Percentiles rank a stretch among this genome's conserved stretches.
Evolutionary conservation across 2,329 filamentous ascomycete species (phyloP).

Genomic region (Verticillium albo-atrum): DNA sequence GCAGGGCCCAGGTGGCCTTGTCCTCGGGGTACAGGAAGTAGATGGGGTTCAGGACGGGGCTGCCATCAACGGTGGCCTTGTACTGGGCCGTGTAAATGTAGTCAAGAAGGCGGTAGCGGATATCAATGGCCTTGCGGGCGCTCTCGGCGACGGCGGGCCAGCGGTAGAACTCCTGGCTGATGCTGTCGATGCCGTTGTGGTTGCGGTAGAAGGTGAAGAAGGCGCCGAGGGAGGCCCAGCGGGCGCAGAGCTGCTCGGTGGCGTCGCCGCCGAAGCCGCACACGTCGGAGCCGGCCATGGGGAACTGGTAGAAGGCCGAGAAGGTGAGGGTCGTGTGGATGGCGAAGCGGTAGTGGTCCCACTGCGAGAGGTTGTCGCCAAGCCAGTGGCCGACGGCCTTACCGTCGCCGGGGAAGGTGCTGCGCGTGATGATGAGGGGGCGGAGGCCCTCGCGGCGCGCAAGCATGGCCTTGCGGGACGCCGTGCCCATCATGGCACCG

Average conservation of each 20-base stretch:
- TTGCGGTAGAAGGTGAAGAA: slow-evolving; percentile 80
- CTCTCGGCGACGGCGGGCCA: slow-evolving; percentile 65
- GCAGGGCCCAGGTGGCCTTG: slow-evolving; percentile 59
- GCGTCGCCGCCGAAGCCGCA: slow-evolving; percentile 68
- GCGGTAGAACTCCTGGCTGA: slow-evolving; percentile 65
- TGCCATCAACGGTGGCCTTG: slow-evolving; percentile 58
- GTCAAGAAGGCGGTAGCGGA: slow-evolving; percentile 66
- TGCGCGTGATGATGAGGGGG: slow-evolving; percentile 80
- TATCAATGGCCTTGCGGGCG: slow-evolving; percentile 60
- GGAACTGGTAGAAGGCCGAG: slow-evolving; percentile 37
- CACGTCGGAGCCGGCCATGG: slow-evolving; percentile 70
- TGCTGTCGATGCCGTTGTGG: slow-evolving; percentile 61
- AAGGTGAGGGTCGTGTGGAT: slow-evolving; percentile 3
- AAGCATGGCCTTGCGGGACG: slow-evolving; percentile 69
- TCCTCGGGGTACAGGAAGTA: slow-evolving; percentile 73
- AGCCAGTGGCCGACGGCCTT: slow-evolving; percentile 80
- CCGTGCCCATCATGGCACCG: slow-evolving; percentile 23
- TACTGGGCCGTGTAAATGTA: slow-evolving; percentile 76
- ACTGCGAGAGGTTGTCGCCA: slow-evolving; percentile 68
- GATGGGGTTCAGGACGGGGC: slow-evolving; percentile 68
- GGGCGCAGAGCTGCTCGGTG: slow-evolving; percentile 64
- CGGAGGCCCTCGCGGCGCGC: slow-evolving; percentile 61
- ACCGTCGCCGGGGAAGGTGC: slow-evolving; percentile 74
- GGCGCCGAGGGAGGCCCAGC: slow-evolving; percentile 69
- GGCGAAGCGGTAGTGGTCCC: slow-evolving; percentile 29